phyloP scores from a whole-genome alignment of 495 filamentous ascomycete genomes.

The Aspergillus nidulans region DNA sequence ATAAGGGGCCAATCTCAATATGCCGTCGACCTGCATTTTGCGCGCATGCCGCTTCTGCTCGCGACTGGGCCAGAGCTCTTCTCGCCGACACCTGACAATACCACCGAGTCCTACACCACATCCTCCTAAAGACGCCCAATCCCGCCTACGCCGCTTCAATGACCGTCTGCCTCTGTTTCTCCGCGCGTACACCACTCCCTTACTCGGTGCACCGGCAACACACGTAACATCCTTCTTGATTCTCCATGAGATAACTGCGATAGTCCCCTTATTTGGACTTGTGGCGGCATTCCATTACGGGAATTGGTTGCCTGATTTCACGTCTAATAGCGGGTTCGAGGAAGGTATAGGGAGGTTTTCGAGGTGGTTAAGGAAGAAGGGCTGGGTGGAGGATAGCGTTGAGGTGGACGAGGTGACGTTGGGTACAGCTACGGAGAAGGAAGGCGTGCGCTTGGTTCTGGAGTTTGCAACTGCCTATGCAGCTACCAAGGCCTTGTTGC shows the following conservation, averaged over 20 bases:
- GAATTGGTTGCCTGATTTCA: conserved; percentile 54
- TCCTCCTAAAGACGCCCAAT: conserved; percentile 30
- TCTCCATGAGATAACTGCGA: conserved; percentile 86
- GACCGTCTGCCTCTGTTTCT: conserved; percentile 57
- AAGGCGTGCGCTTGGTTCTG: conserved; percentile 51
- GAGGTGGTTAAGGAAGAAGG: conserved; percentile 55
- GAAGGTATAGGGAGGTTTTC: conserved; percentile 54
- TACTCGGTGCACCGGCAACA: conserved; percentile 71
- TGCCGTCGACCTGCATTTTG: conserved; percentile 11
- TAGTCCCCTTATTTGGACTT: conserved; percentile 73
- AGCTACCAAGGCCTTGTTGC: conserved; percentile 77
- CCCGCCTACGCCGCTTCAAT: conserved; percentile 56
- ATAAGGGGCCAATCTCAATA: not conserved
- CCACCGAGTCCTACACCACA: conserved; percentile 19
- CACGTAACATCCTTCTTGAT: conserved; percentile 84
- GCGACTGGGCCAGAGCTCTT: not conserved
- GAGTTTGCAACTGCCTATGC: conserved; percentile 85
- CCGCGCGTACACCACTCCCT: conserved; percentile 58
- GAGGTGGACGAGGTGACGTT: conserved; percentile 31
- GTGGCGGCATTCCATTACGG: conserved; percentile 73
- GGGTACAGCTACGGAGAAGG: conserved; percentile 21
- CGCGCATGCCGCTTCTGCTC: conserved; percentile 17
- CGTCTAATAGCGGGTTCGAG: conserved; percentile 47
- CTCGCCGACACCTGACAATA: conserved; percentile 24
- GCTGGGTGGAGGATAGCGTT: conserved; percentile 51